Percentiles rank a stretch among this genome's conserved stretches.
Evolutionary conservation across 768 basidiomycete species (phyloP).

Genomic region (Pleurotus giganteus): DNA sequence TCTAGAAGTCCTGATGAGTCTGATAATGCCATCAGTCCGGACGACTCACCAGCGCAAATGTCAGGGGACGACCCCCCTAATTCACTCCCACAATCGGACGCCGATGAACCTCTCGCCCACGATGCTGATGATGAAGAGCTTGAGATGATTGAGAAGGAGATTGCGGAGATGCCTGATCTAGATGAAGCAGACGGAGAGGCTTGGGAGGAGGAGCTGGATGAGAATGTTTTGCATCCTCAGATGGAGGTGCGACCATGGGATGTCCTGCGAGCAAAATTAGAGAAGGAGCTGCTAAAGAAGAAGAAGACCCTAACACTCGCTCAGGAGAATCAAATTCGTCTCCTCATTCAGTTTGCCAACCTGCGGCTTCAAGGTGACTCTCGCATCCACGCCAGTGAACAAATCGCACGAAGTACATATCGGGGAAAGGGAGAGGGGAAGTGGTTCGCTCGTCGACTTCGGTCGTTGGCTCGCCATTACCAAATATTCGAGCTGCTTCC

Average conservation of each 20-base stretch:
- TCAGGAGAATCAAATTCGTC: constrained; percentile 28
- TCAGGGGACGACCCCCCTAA: not conserved
- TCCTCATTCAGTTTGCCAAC: constrained; percentile 34
- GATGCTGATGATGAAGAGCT: constrained; percentile 1
- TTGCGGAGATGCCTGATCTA: no score
- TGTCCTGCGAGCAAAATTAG: constrained; percentile 26
- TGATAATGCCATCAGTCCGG: no score
- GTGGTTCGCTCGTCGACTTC: constrained; percentile 25
- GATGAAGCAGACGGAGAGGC: no score
- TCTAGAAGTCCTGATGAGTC: no score
- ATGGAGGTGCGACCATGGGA: constrained; percentile 22
- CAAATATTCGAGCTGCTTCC: constrained; percentile 34
- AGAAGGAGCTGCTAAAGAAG: constrained; percentile 25
- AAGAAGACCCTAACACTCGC: constrained; percentile 21
- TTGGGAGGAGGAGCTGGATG: constrained; percentile 23
- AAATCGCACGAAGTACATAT: constrained; percentile 41
- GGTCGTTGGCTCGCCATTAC: constrained; percentile 32
- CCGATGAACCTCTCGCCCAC: not conserved
- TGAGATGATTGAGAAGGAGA: no score
- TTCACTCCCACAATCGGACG: not conserved
- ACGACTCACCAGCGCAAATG: not conserved
- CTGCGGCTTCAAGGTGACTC: constrained; percentile 27
- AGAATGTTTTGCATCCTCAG: constrained; percentile 2
- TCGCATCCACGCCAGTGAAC: constrained; percentile 25
- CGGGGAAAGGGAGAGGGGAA: constrained; percentile 22